Conservation (phyloP, 1,139 yeast genomes). For the Nakaseomyces delphensis region DNA sequence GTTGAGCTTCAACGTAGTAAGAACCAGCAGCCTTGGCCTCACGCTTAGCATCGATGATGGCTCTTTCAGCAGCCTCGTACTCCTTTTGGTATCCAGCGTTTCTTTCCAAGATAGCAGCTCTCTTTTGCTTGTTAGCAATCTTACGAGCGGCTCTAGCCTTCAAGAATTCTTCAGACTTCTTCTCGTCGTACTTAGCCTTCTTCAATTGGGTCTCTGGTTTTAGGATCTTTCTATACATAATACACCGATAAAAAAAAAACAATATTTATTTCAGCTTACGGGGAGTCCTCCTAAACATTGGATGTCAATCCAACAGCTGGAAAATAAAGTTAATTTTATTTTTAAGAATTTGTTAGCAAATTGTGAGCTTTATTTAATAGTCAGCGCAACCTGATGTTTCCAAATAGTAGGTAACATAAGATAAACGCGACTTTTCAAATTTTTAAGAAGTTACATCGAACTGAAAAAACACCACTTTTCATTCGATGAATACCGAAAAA, state of each 20-base stretch:
- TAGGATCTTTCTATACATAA: conserved; percentile 32
- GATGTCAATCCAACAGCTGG: too few relatives aligned
- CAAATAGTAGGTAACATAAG: too few relatives aligned
- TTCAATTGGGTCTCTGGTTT: conserved; percentile 93
- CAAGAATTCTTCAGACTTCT: conserved; percentile 78
- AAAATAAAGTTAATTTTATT: neutral
- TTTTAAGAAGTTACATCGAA: conserved; percentile 28
- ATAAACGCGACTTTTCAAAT: neutral
- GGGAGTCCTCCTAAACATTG: too few relatives aligned
- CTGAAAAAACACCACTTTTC: conserved; percentile 32
- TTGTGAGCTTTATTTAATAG: neutral
- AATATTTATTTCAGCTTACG: too few relatives aligned
- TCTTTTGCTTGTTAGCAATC: conserved; percentile 82
- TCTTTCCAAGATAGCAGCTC: conserved; percentile 92
- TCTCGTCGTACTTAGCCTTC: conserved; percentile 87
- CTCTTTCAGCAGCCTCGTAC: conserved; percentile 92
- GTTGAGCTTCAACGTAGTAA: conserved; percentile 96
- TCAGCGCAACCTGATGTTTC: neutral
- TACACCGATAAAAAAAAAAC: neutral
- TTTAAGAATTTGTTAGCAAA: conserved; percentile 15
- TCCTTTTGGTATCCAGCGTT: conserved; percentile 98
- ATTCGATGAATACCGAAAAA: conserved; percentile 29
- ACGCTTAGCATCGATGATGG: conserved; percentile 86
- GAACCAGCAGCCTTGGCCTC: conserved; percentile 94
- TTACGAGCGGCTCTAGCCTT: conserved; percentile 81